phyloP scores from a whole-genome alignment of 805 yeast genomes.

The Lipomyces yamanashiensis region DNA sequence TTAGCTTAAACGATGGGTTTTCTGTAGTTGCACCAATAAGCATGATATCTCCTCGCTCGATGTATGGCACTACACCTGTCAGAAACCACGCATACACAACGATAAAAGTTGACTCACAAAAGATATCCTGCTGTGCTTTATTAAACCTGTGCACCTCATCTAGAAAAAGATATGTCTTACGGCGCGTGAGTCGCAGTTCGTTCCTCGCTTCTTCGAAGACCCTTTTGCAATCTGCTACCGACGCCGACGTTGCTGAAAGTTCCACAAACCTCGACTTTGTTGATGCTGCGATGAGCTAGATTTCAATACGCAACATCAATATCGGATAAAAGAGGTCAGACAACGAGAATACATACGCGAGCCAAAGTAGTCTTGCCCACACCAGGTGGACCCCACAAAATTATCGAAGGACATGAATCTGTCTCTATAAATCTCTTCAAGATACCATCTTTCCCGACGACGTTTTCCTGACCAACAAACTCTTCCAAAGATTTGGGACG shows the following conservation, averaged over 20 bases:
- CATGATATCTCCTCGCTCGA: conserved; percentile 80
- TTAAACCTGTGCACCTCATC: conserved; percentile 93
- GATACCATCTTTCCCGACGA: conserved; percentile 67
- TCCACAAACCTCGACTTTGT: conserved; percentile 68
- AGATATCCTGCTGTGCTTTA: conserved; percentile 83
- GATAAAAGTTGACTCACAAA: conserved; percentile 44
- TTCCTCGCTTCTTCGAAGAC: conserved; percentile 58
- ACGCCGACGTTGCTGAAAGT: conserved; percentile 80
- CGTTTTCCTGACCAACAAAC: conserved; percentile 84
- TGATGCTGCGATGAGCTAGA: conserved; percentile 58
- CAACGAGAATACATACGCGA: conserved; percentile 45
- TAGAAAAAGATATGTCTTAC: conserved; percentile 74
- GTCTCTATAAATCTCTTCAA: conserved; percentile 62
- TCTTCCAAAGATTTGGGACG: conserved; percentile 74
- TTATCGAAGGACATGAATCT: conserved; percentile 68
- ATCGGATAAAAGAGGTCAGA: too few relatives aligned
- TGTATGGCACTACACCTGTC: conserved; percentile 58
- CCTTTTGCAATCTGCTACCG: conserved; percentile 66
- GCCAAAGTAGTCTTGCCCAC: conserved; percentile 89
- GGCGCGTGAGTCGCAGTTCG: conserved; percentile 53
- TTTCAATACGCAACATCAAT: background rate
- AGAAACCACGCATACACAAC: background rate
- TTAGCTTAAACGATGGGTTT: conserved; percentile 82
- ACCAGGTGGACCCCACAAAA: conserved; percentile 96
- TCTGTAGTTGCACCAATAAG: conserved; percentile 98